Base-by-base conservation (phyloP, 2,329 filamentous ascomycete genomes). In the Fusarium scirpi region DNA sequence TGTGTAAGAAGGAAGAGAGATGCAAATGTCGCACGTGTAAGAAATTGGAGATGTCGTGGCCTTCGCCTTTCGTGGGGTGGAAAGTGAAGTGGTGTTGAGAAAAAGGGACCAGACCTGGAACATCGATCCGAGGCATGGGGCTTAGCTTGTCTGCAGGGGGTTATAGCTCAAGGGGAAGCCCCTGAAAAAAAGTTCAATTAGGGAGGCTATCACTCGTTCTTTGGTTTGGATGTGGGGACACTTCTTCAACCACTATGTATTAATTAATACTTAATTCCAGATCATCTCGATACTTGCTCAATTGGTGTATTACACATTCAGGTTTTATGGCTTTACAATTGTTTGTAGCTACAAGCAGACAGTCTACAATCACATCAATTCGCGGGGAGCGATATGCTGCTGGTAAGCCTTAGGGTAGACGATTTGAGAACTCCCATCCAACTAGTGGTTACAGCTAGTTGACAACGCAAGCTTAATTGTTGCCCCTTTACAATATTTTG, bases 11-110 rank as follows among this genome's bases (percentile, higher is more conserved):
- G 20, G 24, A 48, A 58, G 71, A 25, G 20, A 51, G 41, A 51
- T 34, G 53, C 44, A 38, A 27, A 51, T 12, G 47, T 43, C 45
- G 44, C 40, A 52, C 58, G 30, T 45, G 55, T 22, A 65, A 40
- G 41, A 53, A 65, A 65, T 44, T 66, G 53, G 41, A 51, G 73
- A 52, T 72, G 71, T 75, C 71, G 73, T 75, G 73, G 73, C 73
- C 71, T 75, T 65, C 58, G 62, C 58, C 73, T 69, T 74, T 70
- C 61, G 68, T 64, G 71, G 63, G 70, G 61, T 58, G 27, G 52
- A 30, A 52, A 30, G 58, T 59, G 22, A 29, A 58, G 47, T 74
- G 72, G 61, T 73, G 71, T 70, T 74, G 58, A 61, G 60, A 64
- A 74, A 73, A 67, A 72, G 73, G 65, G 69, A 64, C 64, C 60